A percentile compares a stretch with the other conserved stretches of the same genome.
phyloP scores from a whole-genome alignment of 2,329 filamentous ascomycete genomes.

The Xylaria sp. region DNA sequence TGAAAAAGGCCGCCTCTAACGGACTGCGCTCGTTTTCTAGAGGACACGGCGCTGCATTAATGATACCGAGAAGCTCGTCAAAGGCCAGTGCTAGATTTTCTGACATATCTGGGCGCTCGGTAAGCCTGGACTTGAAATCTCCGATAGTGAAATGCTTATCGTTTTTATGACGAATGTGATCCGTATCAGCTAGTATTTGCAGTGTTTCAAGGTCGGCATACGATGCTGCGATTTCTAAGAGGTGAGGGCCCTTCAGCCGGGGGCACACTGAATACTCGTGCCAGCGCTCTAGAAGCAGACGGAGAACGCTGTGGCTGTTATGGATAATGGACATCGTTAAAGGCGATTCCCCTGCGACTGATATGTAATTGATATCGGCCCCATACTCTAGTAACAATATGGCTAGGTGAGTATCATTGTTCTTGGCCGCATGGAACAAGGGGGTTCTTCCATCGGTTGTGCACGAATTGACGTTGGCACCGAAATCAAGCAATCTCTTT shows the following conservation, averaged over 20 bases:
- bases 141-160: conserved; percentile 43
- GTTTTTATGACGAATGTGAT: conserved; percentile 45
- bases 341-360: conserved; percentile 47
- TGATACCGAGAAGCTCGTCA: conserved; percentile 27
- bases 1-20: conserved; percentile 12
- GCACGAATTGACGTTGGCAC: conserved; percentile 46
- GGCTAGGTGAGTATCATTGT: conserved; percentile 48
- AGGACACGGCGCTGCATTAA: conserved; percentile 14
- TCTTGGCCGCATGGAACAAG: conserved; percentile 49
- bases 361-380: conserved; percentile 50
- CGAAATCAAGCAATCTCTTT: conserved; percentile 50
- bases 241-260: conserved; percentile 48
- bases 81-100: conserved; percentile 30
- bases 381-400: conserved; percentile 52
- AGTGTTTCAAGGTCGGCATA: conserved; percentile 50
- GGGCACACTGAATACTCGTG: conserved; percentile 51
- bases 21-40: background rate
- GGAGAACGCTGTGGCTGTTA: conserved; percentile 51
- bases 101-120: conserved; percentile 20
- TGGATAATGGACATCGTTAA: conserved; percentile 51
- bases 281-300: conserved; percentile 52
- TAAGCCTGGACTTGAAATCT: conserved; percentile 28
- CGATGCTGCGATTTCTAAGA: conserved; percentile 46
- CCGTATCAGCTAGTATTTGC: conserved; percentile 42
- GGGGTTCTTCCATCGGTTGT: conserved; percentile 49